Evolutionary conservation across 228 moss, liverwort and hornwort genomes (phyloP).

Genomic region (Sphagnum fallax): DNA sequence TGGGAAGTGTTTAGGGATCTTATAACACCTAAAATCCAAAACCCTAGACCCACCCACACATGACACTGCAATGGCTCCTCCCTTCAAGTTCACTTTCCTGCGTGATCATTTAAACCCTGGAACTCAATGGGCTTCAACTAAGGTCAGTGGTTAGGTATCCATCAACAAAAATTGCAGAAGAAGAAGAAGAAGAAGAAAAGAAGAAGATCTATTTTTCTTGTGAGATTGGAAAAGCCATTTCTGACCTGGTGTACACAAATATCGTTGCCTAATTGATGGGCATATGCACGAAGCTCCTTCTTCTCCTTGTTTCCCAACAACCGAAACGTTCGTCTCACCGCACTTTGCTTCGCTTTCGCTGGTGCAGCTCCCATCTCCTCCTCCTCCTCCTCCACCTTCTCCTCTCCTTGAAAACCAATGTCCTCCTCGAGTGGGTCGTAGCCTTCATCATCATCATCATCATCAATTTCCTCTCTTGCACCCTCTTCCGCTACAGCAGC

Average conservation of each 20-base stretch:
- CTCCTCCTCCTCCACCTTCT: constrained; percentile 2
- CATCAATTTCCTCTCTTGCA: neutral
- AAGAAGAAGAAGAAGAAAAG: no score
- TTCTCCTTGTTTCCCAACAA: constrained; percentile 65
- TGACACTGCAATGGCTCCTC: no score
- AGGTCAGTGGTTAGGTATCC: no score
- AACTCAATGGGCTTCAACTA: no score
- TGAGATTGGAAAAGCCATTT: neutral
- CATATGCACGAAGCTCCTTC: constrained; percentile 88
- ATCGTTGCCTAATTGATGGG: constrained; percentile 63
- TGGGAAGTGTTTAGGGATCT: no score
- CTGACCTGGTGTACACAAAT: constrained; percentile 76
- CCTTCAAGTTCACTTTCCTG: no score
- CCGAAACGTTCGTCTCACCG: constrained; percentile 29
- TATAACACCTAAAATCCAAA: no score
- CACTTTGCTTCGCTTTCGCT: constrained; percentile 18
- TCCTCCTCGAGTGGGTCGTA: constrained; percentile 23
- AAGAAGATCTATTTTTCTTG: no score
- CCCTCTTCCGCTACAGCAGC: constrained; percentile 2
- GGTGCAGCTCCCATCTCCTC: constrained; percentile 2
- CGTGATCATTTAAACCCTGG: no score
- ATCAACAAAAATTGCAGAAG: no score
- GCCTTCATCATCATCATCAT: constrained; percentile 16
- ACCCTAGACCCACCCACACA: no score
- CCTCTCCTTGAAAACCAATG: constrained; percentile 14